Evolutionary conservation across 768 basidiomycete species (phyloP).

Genomic region (Albatrellus ellisii): DNA sequence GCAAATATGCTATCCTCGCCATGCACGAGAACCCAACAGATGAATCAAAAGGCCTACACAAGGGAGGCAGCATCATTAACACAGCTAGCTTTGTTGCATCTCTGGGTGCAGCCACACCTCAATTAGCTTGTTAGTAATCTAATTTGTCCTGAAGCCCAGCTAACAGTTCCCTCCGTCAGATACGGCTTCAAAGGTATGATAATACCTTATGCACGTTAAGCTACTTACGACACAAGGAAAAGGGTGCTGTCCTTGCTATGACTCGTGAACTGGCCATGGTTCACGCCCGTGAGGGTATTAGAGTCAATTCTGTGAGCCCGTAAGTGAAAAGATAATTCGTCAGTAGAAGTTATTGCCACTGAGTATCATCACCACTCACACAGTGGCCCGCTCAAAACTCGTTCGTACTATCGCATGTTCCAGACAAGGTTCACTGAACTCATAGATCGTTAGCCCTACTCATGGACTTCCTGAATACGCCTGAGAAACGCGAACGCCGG

Average conservation of each 20-base stretch:
- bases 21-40: slow-evolving; percentile 92
- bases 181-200: slow-evolving; percentile 81
- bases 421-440: neutral
- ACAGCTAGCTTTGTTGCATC: slow-evolving; percentile 95
- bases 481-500: slow-evolving; percentile 87
- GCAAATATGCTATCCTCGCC: slow-evolving; percentile 92
- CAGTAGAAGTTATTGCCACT: neutral
- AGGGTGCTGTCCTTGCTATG: slow-evolving; percentile 98
- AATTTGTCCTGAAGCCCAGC: neutral
- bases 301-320: slow-evolving; percentile 94
- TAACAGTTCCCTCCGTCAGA: slow-evolving; percentile 31
- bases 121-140: slow-evolving; percentile 72
- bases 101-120: slow-evolving; percentile 94
- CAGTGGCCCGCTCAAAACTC: slow-evolving; percentile 91
- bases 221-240: slow-evolving; percentile 5
- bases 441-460: slow-evolving; percentile 66
- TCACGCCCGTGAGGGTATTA: slow-evolving; percentile 94
- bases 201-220: slow-evolving; percentile 2
- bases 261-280: slow-evolving; percentile 96
- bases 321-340: slow-evolving; percentile 26
- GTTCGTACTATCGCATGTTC: slow-evolving; percentile 31
- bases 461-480: slow-evolving; percentile 96
- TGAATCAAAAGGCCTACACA: slow-evolving; percentile 60
- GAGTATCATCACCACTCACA: slow-evolving; percentile 3
- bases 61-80: slow-evolving; percentile 92